Evolutionary conservation across 2,329 filamentous ascomycete species (phyloP), one percentile per base, ranked within the genome.

Genomic region (Ustilaginoidea virens): DNA sequence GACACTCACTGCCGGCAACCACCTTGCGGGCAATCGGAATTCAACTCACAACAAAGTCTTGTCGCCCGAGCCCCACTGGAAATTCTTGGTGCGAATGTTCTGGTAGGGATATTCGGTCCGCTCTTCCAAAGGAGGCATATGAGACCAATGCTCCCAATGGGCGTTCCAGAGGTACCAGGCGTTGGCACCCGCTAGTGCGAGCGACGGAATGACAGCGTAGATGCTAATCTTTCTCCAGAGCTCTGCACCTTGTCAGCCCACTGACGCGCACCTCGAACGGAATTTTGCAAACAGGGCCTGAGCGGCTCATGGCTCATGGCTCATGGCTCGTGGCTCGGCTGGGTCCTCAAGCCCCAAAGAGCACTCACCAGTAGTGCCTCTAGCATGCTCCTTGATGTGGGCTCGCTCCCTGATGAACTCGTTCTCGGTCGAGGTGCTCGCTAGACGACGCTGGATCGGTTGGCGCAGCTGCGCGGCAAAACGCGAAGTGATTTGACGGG

Each of bases 1-100:
- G n/a, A n/a, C n/a, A n/a, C n/a, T n/a, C n/a, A n/a, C n/a, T n/a
- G n/a, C n/a, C n/a, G n/a, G n/a, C n/a, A n/a, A n/a, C n/a, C n/a
- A n/a, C n/a, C n/a, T n/a, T n/a, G n/a, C n/a, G n/a, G n/a, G n/a
- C n/a, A n/a, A n/a, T n/a, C 9, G 12, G 15, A 27, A 16, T 9
- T 8, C 2, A 11, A 16, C 55, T 51, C 32, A 83, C 80, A 33
- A 33, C 10, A 33, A 20, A 3, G 31, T 33, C 80, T 96, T 90
- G 65, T 98, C 90, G 52, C 90, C 90, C 52, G 96, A 68, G 42
- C 87, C 86, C 80, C 80, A 98, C 50, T 73, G 75, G 69, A 61
- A 98, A 73, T 93, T 94, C 77, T 90, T 94, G 56, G 73, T 71
- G 55, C 90, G 80, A 58, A 98, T 80, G 70, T 98, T 98, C 73